These are phyloP conservation scores for Aspergillus sp. DNA, from an alignment of 2,329 filamentous ascomycete species.

Conservation along the genomic window DNA sequence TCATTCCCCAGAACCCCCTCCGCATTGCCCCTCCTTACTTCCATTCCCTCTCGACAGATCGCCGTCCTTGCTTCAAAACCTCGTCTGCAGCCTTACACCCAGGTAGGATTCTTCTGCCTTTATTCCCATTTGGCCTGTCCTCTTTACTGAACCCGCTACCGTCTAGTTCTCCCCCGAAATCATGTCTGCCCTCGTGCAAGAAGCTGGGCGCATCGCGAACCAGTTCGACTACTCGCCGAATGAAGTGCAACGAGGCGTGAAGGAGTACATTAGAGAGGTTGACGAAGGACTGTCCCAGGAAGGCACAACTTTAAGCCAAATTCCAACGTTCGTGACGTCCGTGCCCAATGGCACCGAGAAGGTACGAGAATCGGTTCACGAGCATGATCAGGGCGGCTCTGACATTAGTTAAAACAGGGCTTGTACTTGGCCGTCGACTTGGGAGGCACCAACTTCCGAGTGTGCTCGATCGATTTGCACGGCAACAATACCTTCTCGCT, in stretches of 20 bases:
- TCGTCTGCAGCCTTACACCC: neutral
- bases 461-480: constrained; percentile 91
- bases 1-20: constrained; percentile 1
- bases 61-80: neutral
- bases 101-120: neutral
- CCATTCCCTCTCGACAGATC: neutral
- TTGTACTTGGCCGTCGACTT: constrained; percentile 95
- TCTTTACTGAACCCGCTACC: neutral
- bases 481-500: constrained; percentile 94
- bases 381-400: constrained; percentile 15
- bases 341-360: constrained; percentile 98
- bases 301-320: constrained; percentile 84
- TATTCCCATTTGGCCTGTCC: neutral
- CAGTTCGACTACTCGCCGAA: constrained; percentile 83
- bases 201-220: constrained; percentile 76
- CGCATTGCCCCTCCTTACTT: constrained; percentile 10
- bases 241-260: constrained; percentile 75
- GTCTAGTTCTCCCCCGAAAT: constrained; percentile 9
- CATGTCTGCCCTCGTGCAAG: constrained; percentile 54
- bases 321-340: constrained; percentile 92
- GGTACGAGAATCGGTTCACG: constrained; percentile 50
- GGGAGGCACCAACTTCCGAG: constrained; percentile 97
- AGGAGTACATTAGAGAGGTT: constrained; percentile 86
- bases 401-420: constrained; percentile 57
- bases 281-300: constrained; percentile 77